Evolutionary conservation across 2,329 filamentous ascomycete genomes (phyloP), one percentile per base, ranked within the genome.

Genomic region (Paraphaeosphaeria minitans): DNA sequence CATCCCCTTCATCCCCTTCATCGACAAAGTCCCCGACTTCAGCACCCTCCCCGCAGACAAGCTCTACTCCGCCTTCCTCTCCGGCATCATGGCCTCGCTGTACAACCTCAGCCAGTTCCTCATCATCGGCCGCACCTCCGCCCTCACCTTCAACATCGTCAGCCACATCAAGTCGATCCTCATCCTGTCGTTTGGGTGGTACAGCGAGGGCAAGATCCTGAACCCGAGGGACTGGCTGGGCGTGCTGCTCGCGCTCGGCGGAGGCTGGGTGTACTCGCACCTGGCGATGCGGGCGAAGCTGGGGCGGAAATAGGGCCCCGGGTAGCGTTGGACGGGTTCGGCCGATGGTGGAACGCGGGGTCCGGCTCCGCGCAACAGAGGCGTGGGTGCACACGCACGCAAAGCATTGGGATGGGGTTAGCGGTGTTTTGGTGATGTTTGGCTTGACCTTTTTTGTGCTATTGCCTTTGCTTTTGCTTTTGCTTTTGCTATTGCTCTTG

Each of bases 211-310:
- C 55, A 77, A 78, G 61, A 65, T 75, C 12, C 67, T 80, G 31
- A 78, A 72, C 46, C 54, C 69, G 12, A 70, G 72, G 45, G 79
- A 81, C 59, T 70, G 74, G 57, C 66, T 77, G n/a, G 79, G 79
- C 57, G 79, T 81, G 12, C 54, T 78, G n/a, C 64, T 81, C 29
- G 79, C 79, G 33, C 66, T 81, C 8, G 77, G 79, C 13, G 79
- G 79, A 29, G 79, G 78, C 39, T 80, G 78, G 66, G 71, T 80
- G 21, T 81, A 81, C 70, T 80, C 78, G 39, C 79, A 81, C 61
- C 62, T 78, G 50, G 71, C 74, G 16, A 63, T 77, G 57, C 75
- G 75, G 57, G 72, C 73, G 42, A 76, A 74, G 64, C 69, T 73
- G 64, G 67, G 72, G 58, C 64, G 64, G 47, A 69, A 70, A 55